These are phyloP conservation scores for Boletus sensibilis DNA, from an alignment of 768 basidiomycete species.

Conservation along the genomic window DNA sequence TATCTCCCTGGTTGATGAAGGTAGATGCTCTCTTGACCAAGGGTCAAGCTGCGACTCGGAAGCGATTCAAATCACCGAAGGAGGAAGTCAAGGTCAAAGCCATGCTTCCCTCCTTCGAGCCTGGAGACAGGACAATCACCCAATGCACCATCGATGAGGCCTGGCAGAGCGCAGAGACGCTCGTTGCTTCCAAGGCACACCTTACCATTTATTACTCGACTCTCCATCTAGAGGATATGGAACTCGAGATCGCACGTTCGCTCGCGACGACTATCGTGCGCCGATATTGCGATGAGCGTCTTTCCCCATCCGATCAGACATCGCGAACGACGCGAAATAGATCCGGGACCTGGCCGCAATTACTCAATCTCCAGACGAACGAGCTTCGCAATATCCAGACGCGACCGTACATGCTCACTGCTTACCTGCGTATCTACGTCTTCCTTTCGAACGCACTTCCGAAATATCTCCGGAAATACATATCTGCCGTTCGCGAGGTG, in stretches of 20 bases:
- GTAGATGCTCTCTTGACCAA: slow-evolving; percentile 39
- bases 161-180: slow-evolving; percentile 45
- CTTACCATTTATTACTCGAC: slow-evolving; percentile 26
- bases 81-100: slow-evolving; percentile 24
- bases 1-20: slow-evolving; percentile 31
- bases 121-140: slow-evolving; percentile 31
- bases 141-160: slow-evolving; percentile 41
- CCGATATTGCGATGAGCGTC: slow-evolving; percentile 33
- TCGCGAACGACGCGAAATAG: slow-evolving; percentile 3
- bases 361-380: slow-evolving; percentile 57
- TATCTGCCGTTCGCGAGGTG: slow-evolving; percentile 50
- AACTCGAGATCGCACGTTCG: slow-evolving; percentile 58
- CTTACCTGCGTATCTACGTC: slow-evolving; percentile 52
- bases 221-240: slow-evolving; percentile 46
- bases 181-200: slow-evolving; percentile 23
- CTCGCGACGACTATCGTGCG: slow-evolving; percentile 51
- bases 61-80: slow-evolving; percentile 25
- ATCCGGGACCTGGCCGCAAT: slow-evolving; percentile 41
- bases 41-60: slow-evolving; percentile 28
- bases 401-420: slow-evolving; percentile 50
- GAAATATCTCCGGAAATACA: slow-evolving; percentile 32
- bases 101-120: slow-evolving; percentile 13
- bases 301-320: slow-evolving; percentile 7
- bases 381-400: slow-evolving; percentile 46
- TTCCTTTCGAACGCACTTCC: slow-evolving; percentile 45